phyloP scores from a whole-genome alignment of 345 rosid genomes.

The Geranium brycei region DNA sequence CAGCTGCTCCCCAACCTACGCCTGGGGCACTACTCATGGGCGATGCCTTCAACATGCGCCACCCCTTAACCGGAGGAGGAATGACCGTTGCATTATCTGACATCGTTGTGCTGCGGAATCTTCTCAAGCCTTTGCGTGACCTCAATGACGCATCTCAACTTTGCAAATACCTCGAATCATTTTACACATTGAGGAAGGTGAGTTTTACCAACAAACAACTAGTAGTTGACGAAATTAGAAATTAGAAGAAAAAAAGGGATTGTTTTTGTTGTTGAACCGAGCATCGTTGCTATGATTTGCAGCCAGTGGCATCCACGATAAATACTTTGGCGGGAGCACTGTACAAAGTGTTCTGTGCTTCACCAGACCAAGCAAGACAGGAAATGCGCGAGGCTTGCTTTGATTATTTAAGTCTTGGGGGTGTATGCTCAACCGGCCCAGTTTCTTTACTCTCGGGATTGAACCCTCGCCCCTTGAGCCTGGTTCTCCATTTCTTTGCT shows the following conservation, averaged over 20 bases:
- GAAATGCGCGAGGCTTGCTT: conserved; percentile 19
- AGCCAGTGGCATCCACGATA: conserved; percentile 15
- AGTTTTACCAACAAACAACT: background rate
- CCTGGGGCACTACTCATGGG: conserved; percentile 14
- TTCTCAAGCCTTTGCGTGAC: conserved; percentile 8
- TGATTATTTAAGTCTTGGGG: conserved; percentile 15
- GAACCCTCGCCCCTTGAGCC: conserved; percentile 13
- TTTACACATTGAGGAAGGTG: conserved; percentile 15
- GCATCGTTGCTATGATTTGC: conserved; percentile 1
- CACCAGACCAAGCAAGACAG: conserved; percentile 11
- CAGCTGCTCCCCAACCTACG: conserved; percentile 10
- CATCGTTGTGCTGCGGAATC: conserved; percentile 10
- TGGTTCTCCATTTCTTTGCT: conserved; percentile 16
- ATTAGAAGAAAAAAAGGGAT: no score
- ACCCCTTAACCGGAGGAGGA: conserved; percentile 18
- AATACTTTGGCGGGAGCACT: conserved; percentile 16
- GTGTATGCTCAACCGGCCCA: conserved; percentile 11
- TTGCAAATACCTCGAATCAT: conserved; percentile 15
- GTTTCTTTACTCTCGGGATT: conserved; percentile 12
- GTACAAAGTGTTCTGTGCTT: conserved; percentile 15
- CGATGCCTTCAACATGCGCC: conserved; percentile 17
- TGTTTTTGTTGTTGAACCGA: no score
- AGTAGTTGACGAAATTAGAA: no score
- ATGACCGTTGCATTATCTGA: conserved; percentile 18
- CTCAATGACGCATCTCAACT: conserved; percentile 8